These are phyloP conservation scores for Jaminaea rosea DNA, from an alignment of 1,284 basidiomycete species.

Conservation along the genomic window DNA sequence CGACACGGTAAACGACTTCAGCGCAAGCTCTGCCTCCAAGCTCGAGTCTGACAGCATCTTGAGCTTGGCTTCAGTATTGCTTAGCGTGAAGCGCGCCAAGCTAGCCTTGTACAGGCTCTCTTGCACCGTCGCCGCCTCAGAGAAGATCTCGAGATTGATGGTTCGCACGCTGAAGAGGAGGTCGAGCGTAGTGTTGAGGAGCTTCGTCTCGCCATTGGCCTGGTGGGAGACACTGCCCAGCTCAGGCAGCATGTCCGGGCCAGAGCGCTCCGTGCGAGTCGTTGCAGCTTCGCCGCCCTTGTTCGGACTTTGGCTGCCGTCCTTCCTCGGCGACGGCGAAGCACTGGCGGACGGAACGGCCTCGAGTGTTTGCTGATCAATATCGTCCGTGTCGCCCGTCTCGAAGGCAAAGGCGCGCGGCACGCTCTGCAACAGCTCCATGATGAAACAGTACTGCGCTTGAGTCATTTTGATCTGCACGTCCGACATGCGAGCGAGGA, in stretches of 20 bases:
- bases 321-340: background rate
- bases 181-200: slow-evolving; percentile 57
- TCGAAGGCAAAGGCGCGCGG: slow-evolving; percentile 57
- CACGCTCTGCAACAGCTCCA: slow-evolving; percentile 65
- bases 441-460: slow-evolving; percentile 72
- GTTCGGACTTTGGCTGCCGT: slow-evolving; percentile 8
- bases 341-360: slow-evolving; percentile 2
- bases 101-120: slow-evolving; percentile 65
- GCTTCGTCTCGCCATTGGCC: slow-evolving; percentile 16
- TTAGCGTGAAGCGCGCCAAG: slow-evolving; percentile 76
- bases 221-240: slow-evolving; percentile 46
- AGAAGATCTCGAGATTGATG: slow-evolving; percentile 87
- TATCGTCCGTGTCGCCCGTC: slow-evolving; percentile 42
- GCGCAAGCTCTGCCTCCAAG: slow-evolving; percentile 73
- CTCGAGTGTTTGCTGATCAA: slow-evolving; percentile 8
- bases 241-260: slow-evolving; percentile 53
- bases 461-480: slow-evolving; percentile 83
- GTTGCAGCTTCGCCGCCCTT: slow-evolving; percentile 3
- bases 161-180: slow-evolving; percentile 65
- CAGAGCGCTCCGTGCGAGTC: slow-evolving; percentile 13
- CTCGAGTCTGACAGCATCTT: slow-evolving; percentile 78
- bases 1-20: slow-evolving; percentile 82
- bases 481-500: slow-evolving; percentile 72
- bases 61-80: slow-evolving; percentile 67
- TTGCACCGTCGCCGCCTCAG: slow-evolving; percentile 58